These are phyloP conservation scores for Syzygium malaccense DNA, from an alignment of 441 rosid genomes.

Conservation along the genomic window DNA sequence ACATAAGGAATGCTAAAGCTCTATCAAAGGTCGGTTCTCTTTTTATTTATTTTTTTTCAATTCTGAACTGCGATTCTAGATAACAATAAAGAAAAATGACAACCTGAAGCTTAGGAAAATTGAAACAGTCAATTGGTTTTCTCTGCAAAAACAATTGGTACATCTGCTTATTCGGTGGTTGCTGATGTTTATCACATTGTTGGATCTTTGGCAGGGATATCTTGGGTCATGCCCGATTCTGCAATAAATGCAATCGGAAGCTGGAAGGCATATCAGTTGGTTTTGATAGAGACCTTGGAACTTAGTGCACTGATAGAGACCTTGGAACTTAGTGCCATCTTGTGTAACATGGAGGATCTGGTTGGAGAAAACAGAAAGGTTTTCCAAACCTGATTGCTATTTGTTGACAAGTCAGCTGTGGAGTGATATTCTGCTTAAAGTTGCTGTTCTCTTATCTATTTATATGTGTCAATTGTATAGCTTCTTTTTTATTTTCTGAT, in stretches of 20 bases:
- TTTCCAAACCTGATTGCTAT: neutral
- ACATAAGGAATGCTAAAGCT: neutral
- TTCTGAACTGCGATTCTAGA: neutral
- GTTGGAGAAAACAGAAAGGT: neutral
- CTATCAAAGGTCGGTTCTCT: accelerated
- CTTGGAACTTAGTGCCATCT: neutral
- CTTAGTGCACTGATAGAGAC: neutral
- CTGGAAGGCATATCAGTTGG: neutral
- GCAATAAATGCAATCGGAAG: neutral
- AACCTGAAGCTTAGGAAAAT: neutral
- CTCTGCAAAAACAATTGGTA: neutral
- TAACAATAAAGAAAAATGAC: neutral
- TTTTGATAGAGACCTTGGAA: neutral
- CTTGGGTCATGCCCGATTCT: neutral
- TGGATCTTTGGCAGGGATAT: neutral
- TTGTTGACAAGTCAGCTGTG: neutral
- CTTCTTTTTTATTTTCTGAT: neutral
- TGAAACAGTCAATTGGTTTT: neutral
- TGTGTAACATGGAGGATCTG: neutral
- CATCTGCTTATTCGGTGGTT: neutral
- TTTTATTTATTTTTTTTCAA: accelerated
- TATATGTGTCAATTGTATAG: neutral
- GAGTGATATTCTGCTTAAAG: neutral
- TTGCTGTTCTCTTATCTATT: neutral
- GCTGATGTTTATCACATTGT: neutral